Base-by-base conservation (phyloP, 225 moss, liverwort and hornwort species). In the Bryoerythrophyllum caledonicum region DNA sequence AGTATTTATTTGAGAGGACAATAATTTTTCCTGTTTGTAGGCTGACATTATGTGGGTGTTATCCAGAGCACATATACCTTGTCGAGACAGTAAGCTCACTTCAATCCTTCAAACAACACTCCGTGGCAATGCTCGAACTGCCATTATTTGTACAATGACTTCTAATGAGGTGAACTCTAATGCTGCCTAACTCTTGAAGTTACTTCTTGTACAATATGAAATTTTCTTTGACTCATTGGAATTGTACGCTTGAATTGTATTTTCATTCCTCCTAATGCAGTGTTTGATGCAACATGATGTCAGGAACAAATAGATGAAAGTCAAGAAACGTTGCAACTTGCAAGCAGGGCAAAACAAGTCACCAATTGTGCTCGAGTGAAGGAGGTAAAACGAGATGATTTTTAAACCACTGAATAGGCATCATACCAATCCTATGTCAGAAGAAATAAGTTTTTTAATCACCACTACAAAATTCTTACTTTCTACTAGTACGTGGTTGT, bases 301-400 rank as follows among this genome's bases (percentile, higher is more conserved):
- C 89, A 97, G 94, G 90, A 94, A 83, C 96, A 97, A 80, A 86
- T 97, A 51, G 96, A 97, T 80, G 94, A 97, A 87, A 94, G 93
- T 74, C 90, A 92, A 82, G 96, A 93, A 34, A 97, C 96, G 16
- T 83, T 97, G 80, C 92, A 94, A 78, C 94, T 97, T 84, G 94
- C 96, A 61, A 97, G 93, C 71, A 89, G 92, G 77, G 96, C 96
- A 55, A 97, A 97, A 79, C 86, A 89, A 70, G 93, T 97, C 27
- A 93, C 91, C 68, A 97, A 93, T 60, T 97, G 96, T 85, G 93
- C 93, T 21, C 91, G 93, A 94, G 91, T 97, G 26, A 97, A 97
- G 38, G 94, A 97, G 86, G 97, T 93, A 83, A 43, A 35, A 66
- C 27, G 21, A 69, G 13, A 73, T 34, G 9, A 21, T 62, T 54